Conservation (phyloP, 805 yeast species). For the Nakazawaea siamensis region DNA sequence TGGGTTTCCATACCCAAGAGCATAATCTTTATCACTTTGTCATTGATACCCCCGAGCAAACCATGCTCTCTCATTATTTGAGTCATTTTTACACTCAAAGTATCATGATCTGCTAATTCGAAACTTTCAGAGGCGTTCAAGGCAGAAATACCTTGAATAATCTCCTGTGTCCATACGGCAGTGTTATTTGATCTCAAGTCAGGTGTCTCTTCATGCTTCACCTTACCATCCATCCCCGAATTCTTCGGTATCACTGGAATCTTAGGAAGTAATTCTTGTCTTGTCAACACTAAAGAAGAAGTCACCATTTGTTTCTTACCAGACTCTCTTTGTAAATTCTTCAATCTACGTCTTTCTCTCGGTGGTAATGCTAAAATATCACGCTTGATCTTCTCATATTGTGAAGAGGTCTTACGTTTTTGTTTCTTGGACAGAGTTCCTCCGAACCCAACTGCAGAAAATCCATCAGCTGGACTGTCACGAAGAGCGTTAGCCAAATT, state of each 20-base stretch:
- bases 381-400: constrained; percentile 74
- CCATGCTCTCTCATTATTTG: constrained; percentile 91
- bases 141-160: constrained; percentile 74
- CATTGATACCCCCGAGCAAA: constrained; percentile 67
- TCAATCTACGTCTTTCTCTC: constrained; percentile 77
- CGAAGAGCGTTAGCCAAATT: constrained; percentile 78
- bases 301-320: constrained; percentile 71
- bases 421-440: constrained; percentile 37
- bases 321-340: constrained; percentile 73
- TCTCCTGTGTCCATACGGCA: constrained; percentile 87
- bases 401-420: constrained; percentile 51
- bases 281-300: constrained; percentile 58
- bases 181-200: constrained; percentile 28
- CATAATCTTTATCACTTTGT: constrained; percentile 71
- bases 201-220: constrained; percentile 19
- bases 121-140: constrained; percentile 71
- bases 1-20: constrained; percentile 78
- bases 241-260: constrained; percentile 62
- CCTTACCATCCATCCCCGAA: constrained; percentile 15
- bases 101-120: constrained; percentile 76
- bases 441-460: constrained; percentile 41
- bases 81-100: constrained; percentile 56
- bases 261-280: constrained; percentile 72
- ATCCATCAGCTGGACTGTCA: constrained; percentile 59
- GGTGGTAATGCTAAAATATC: constrained; percentile 82